Evolutionary conservation across 192 early-diverging fungal species (phyloP).

Genomic region (Umbelopsis isabellina): DNA sequence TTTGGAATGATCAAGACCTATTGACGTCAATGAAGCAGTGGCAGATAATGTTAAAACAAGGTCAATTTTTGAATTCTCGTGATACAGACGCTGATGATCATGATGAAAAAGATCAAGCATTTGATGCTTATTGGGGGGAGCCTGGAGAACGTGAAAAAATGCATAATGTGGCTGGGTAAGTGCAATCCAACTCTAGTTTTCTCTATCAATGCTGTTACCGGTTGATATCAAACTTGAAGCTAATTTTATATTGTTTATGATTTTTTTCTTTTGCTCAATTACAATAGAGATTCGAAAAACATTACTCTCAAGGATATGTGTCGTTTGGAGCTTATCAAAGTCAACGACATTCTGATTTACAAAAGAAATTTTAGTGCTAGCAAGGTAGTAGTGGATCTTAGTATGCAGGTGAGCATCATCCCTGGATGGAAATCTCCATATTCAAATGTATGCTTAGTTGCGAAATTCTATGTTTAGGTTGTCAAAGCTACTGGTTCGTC

Average conservation of each 20-base stretch:
- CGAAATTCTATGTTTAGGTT: conserved; percentile 26
- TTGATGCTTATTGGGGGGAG: conserved; percentile 41
- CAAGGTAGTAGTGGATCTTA: conserved; percentile 39
- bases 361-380: conserved; percentile 46
- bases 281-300: conserved; percentile 40
- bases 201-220: background rate
- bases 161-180: conserved; percentile 42
- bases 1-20: background rate
- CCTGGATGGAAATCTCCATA: background rate
- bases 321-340: conserved; percentile 38
- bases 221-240: background rate
- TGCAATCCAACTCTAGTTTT: background rate
- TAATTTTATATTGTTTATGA: conserved; percentile 15
- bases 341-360: conserved; percentile 40
- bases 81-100: background rate
- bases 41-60: background rate
- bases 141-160: conserved; percentile 33
- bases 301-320: conserved; percentile 50
- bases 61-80: background rate
- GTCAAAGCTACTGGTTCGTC: conserved; percentile 35
- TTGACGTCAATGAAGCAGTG: background rate
- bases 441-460: background rate
- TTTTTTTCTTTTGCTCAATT: background rate
- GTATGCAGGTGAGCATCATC: conserved; percentile 38
- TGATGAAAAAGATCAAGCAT: conserved; percentile 7